Conservation (phyloP, 176 grass and related monocot species). For the Typha latifolia region DNA sequence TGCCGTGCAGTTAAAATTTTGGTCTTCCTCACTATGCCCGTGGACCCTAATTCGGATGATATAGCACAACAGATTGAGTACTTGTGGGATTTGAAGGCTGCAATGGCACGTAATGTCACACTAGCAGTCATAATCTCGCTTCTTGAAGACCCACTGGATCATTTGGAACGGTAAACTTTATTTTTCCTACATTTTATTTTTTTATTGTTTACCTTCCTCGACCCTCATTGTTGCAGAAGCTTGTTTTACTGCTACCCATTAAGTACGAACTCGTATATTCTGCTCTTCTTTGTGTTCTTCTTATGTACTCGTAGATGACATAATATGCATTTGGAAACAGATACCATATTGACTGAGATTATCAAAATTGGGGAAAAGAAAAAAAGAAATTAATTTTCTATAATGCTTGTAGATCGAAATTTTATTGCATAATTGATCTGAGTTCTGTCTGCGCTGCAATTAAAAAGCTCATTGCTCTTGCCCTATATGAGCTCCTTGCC, state of each 20-base stretch:
- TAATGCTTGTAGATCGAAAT: too few relatives aligned
- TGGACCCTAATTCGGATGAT: constrained; percentile 58
- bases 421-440: too few relatives aligned
- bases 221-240: not conserved
- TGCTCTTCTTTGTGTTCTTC: too few relatives aligned
- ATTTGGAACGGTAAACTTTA: constrained; percentile 60
- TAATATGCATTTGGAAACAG: too few relatives aligned
- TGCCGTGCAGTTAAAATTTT: constrained; percentile 68
- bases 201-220: not conserved
- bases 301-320: too few relatives aligned
- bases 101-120: constrained; percentile 41
- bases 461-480: too few relatives aligned
- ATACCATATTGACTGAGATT: too few relatives aligned
- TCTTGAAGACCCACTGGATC: constrained; percentile 85
- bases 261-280: too few relatives aligned
- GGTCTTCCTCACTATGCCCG: constrained; percentile 93
- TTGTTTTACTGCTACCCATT: not conserved
- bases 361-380: too few relatives aligned
- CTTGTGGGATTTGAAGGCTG: constrained; percentile 87
- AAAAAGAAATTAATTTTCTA: too few relatives aligned
- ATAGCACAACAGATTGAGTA: constrained; percentile 82
- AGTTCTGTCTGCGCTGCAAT: too few relatives aligned
- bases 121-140: constrained; percentile 78
- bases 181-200: constrained; percentile 4
- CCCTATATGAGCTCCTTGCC: too few relatives aligned